Percentiles rank a stretch among this genome's conserved stretches.
Evolutionary conservation across 805 yeast species (phyloP).

Genomic region (Candida germanica): DNA sequence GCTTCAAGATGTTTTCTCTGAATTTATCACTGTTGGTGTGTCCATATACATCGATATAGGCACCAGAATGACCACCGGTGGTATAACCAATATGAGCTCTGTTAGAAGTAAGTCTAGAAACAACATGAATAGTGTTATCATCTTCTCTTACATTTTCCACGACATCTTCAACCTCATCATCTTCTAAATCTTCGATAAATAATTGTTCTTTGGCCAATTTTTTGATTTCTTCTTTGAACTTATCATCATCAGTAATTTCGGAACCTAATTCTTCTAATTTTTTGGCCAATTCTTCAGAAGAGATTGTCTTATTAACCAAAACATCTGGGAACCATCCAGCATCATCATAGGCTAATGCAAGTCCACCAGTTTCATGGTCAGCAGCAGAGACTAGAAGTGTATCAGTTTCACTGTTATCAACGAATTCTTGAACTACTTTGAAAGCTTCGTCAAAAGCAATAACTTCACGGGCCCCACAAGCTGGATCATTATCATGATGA

Average conservation of each 20-base stretch:
- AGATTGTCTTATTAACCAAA: constrained; percentile 62
- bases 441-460: constrained; percentile 83
- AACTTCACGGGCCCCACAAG: constrained; percentile 85
- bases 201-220: neutral
- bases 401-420: constrained; percentile 64
- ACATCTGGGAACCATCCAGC: constrained; percentile 74
- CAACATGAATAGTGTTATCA: constrained; percentile 52
- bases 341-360: constrained; percentile 21
- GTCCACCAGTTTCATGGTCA: constrained; percentile 95
- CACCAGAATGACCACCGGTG: constrained; percentile 3
- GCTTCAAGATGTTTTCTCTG: constrained; percentile 26
- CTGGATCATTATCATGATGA: constrained; percentile 88
- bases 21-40: constrained; percentile 19
- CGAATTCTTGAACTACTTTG: constrained; percentile 67
- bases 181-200: constrained; percentile 1
- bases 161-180: constrained; percentile 1
- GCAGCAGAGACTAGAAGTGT: constrained; percentile 79
- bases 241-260: constrained; percentile 22
- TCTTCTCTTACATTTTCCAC: constrained; percentile 37
- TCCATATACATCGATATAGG: constrained; percentile 1
- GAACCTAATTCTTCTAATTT: constrained; percentile 68
- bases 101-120: constrained; percentile 44
- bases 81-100: constrained; percentile 5
- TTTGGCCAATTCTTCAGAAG: constrained; percentile 80
- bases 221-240: constrained; percentile 35